phyloP scores from a whole-genome alignment of 2,329 filamentous ascomycete genomes.

The Dothistroma pini region DNA sequence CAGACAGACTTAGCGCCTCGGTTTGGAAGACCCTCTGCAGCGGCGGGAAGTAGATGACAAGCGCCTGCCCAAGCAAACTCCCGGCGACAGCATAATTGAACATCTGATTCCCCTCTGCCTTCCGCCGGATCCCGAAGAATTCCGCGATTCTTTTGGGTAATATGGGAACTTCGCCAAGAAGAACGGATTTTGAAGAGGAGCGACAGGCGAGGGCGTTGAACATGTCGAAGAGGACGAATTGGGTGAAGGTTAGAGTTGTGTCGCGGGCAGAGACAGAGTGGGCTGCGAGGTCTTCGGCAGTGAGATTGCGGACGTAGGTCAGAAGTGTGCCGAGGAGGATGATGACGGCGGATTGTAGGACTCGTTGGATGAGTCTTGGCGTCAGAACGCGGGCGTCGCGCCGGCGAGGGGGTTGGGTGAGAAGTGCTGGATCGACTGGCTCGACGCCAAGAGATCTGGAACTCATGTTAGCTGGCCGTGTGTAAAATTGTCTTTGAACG shows the following conservation, averaged over 20 bases:
- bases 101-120: conserved; percentile 66
- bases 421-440: conserved; percentile 87
- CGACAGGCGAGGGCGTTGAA: conserved; percentile 95
- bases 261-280: conserved; percentile 78
- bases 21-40: conserved; percentile 95
- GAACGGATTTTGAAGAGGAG: conserved; percentile 82
- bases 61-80: conserved; percentile 76
- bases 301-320: conserved; percentile 90
- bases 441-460: conserved; percentile 79
- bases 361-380: conserved; percentile 71
- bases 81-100: conserved; percentile 95
- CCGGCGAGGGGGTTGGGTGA: conserved; percentile 82
- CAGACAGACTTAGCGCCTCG: conserved; percentile 70
- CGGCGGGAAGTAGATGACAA: conserved; percentile 93
- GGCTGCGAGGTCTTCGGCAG: conserved; percentile 58
- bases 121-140: not conserved
- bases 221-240: conserved; percentile 99
- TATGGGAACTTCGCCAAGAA: conserved; percentile 66
- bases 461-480: not conserved
- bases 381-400: conserved; percentile 92
- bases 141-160: conserved; percentile 11
- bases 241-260: conserved; percentile 99
- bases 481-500: too few species aligned
- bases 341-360: conserved; percentile 79
- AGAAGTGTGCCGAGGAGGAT: conserved; percentile 91